Evolutionary conservation across 352 stramenopile species (phyloP).

Genomic region (Phytophthora capsici): DNA sequence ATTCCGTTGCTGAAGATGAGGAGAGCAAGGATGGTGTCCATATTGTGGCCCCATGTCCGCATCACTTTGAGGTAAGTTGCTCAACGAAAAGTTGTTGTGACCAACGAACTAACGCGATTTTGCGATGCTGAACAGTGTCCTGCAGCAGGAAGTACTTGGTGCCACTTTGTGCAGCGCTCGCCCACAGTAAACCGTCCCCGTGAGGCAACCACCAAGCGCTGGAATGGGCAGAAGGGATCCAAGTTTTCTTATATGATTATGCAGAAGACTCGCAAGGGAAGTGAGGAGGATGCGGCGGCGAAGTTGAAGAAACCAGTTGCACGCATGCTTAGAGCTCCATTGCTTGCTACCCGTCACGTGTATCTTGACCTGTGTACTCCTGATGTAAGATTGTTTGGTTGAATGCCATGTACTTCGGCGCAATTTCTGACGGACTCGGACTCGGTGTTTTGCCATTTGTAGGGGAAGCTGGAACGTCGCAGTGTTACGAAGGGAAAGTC

Average conservation of each 20-base stretch:
- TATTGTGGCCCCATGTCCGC: slow-evolving; percentile 80
- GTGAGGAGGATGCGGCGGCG: slow-evolving; percentile 28
- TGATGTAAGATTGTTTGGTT: slow-evolving; percentile 39
- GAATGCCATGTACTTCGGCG: too few relatives aligned
- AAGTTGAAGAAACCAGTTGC: slow-evolving; percentile 44
- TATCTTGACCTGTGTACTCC: slow-evolving; percentile 86
- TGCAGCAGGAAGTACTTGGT: slow-evolving; percentile 77
- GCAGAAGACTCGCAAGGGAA: slow-evolving; percentile 59
- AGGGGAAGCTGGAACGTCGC: slow-evolving; percentile 81
- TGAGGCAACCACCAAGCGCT: slow-evolving; percentile 79
- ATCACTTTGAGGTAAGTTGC: slow-evolving; percentile 64
- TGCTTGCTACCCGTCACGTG: slow-evolving; percentile 81
- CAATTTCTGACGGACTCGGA: slow-evolving; percentile 1
- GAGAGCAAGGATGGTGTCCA: slow-evolving; percentile 37
- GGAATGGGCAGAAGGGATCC: slow-evolving; percentile 83
- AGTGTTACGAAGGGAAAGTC: slow-evolving; percentile 78
- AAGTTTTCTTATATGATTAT: slow-evolving; percentile 90
- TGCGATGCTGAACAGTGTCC: slow-evolving; percentile 53
- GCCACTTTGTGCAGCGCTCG: slow-evolving; percentile 86
- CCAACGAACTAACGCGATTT: slow-evolving; percentile 8
- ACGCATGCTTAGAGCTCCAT: slow-evolving; percentile 70
- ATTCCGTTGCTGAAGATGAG: slow-evolving; percentile 58
- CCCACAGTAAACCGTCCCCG: slow-evolving; percentile 76
- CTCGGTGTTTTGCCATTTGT: slow-evolving; percentile 13
- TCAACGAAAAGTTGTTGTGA: background rate